These are phyloP conservation scores for Lagenidium giganteum DNA, from an alignment of 352 stramenopile genomes.

Conservation along the genomic window DNA sequence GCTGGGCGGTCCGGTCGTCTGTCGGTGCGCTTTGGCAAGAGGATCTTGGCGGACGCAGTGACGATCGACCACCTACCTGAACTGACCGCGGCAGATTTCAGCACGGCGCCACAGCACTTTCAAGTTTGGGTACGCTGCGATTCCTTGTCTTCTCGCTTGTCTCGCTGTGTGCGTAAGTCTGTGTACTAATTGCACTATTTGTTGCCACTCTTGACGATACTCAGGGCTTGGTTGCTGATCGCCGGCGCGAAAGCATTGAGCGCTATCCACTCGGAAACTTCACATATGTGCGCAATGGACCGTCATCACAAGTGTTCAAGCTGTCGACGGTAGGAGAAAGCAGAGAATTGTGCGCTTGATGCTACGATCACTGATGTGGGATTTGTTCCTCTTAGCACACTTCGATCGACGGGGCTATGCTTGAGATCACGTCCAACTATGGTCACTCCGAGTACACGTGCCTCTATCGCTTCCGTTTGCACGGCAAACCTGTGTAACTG, in stretches of 20 bases:
- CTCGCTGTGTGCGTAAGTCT: no score
- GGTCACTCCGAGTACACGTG: constrained; percentile 85
- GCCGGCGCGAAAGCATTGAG: constrained; percentile 32
- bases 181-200: no score
- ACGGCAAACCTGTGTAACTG: constrained; percentile 28
- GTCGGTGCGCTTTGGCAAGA: constrained; percentile 63
- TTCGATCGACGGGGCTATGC: constrained; percentile 57
- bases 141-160: no score
- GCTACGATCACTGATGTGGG: neutral
- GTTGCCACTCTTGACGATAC: constrained; percentile 1
- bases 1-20: constrained; percentile 47
- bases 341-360: constrained; percentile 27
- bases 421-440: constrained; percentile 82
- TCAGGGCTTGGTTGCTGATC: constrained; percentile 45
- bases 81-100: constrained; percentile 64
- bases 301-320: constrained; percentile 63
- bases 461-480: constrained; percentile 86
- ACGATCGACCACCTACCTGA: constrained; percentile 80
- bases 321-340: constrained; percentile 38
- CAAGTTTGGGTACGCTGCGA: constrained; percentile 44
- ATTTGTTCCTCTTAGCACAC: constrained; percentile 23
- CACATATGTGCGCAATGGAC: constrained; percentile 44
- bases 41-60: constrained; percentile 60
- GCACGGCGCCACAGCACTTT: constrained; percentile 59
- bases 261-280: constrained; percentile 72